Percentiles rank a stretch among this genome's conserved stretches.
Conservation (phyloP, 306 rosid genomes). For the Acacia confusa region DNA sequence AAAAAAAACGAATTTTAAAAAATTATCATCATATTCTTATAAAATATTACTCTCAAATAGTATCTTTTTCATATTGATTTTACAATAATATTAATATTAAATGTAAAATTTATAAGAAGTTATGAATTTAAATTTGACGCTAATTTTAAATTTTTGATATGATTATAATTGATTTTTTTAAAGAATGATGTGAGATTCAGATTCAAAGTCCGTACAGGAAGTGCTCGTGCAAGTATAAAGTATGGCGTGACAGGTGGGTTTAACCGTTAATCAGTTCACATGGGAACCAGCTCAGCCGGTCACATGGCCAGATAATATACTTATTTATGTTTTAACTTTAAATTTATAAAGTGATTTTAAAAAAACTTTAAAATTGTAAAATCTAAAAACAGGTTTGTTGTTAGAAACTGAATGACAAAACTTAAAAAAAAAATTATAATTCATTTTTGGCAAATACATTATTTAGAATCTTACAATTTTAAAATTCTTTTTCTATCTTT, state of each 20-base stretch:
- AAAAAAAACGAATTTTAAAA: background rate
- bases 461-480: too few species aligned
- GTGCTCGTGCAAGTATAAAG: conserved; percentile 48
- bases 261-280: conserved; percentile 57
- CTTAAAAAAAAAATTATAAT: too few species aligned
- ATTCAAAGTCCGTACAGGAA: background rate
- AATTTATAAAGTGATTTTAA: too few species aligned
- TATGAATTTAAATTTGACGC: background rate
- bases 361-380: too few species aligned
- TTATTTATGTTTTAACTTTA: too few species aligned
- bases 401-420: too few species aligned
- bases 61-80: background rate
- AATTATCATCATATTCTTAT: background rate
- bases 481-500: too few species aligned
- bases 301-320: background rate
- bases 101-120: background rate
- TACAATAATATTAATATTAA: background rate
- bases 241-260: conserved; percentile 20
- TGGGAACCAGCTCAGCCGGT: conserved; percentile 36
- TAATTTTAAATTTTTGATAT: background rate
- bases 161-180: background rate
- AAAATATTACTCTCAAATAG: background rate
- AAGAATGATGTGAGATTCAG: background rate
- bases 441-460: too few species aligned
- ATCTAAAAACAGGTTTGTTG: too few species aligned